Base-by-base conservation (phyloP, 2,329 filamentous ascomycete species). In the Ophiognomonia clavigignenti-juglandacearum region DNA sequence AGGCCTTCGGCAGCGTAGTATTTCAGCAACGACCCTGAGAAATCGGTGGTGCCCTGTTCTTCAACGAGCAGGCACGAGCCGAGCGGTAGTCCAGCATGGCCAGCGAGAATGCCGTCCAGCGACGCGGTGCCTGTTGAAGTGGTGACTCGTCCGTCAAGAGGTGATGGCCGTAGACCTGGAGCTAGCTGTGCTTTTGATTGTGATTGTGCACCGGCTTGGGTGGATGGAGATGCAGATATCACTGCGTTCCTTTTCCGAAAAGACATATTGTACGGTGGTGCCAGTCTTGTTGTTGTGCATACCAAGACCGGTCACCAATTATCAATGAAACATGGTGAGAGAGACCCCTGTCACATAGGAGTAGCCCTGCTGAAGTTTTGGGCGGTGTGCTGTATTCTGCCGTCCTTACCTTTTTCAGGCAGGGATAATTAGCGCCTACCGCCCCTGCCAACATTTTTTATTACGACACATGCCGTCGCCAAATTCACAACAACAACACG, bases 1-100 rank as follows among this genome's bases (percentile, higher is more conserved):
- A 97, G 78, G 2, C 93, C 93, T 67, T 98, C 91, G 0, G 92
- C 91, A 1, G 90, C 92, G 67, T 89, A 98, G 64, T 93, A 96
- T 46, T 87, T 80, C 37, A 96, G 68, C 48, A 97, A 69, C 22
- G 88, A 80, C 2, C 91, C 88, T 0, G 88, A 83, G 69, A 95
- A 98, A 64, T 98, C 93, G 0, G 93, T 98, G 1, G 92, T 96
- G 0, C 92, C 92, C 48, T 83, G 85, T 60, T 98, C 93, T 61
- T 92, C 88, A 26, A 96, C 71, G 5, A 98, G 68, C 1, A 97
- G 61, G 1, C 83, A 87, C 16, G 81, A 88, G 0, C 93, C 93
- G 6, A 97, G 73, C 0, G 88, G 82, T 4, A 97, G 72, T 0
- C 93, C 93, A 4, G 84, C 80, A 68, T 97, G 92, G 0, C 92